A percentile compares a stretch with the other conserved stretches of the same genome.
Conservation (phyloP, 1,284 basidiomycete genomes). For the Thelephora terrestris region DNA sequence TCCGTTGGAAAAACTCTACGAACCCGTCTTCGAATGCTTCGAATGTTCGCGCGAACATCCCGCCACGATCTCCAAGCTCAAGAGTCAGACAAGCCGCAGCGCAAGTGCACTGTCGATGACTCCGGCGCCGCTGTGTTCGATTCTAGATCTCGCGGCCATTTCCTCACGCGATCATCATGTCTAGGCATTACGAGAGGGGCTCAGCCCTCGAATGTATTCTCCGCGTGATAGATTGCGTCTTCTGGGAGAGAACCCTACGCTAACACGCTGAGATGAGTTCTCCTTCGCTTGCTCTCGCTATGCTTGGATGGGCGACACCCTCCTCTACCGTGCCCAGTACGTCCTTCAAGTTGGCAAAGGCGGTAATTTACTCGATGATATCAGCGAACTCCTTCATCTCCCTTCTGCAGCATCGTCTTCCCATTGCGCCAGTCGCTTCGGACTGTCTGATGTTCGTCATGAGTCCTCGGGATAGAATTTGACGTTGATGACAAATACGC, state of each 20-base stretch:
- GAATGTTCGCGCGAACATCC: not conserved
- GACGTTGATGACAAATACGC: too few species aligned
- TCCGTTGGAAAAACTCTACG: not conserved
- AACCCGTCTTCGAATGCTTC: not conserved
- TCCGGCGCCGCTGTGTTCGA: not conserved
- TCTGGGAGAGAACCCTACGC: not conserved
- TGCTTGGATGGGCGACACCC: not conserved
- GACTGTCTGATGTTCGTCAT: too few species aligned
- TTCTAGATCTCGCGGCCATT: too few species aligned
- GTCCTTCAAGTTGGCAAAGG: too few species aligned
- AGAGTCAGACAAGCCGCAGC: not conserved
- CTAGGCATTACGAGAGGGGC: not conserved
- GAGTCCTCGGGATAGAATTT: too few species aligned
- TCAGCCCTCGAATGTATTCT: too few species aligned
- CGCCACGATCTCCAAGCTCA: not conserved
- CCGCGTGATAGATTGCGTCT: too few species aligned
- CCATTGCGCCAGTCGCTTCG: too few species aligned
- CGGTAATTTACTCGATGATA: too few species aligned
- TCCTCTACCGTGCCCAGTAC: not conserved
- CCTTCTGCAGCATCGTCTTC: too few species aligned
- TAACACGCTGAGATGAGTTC: not conserved
- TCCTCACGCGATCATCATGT: not conserved
- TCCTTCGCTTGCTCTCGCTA: not conserved
- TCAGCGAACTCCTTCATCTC: too few species aligned
- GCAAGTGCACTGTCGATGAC: not conserved